Conservation (phyloP, 257 asterid species). For the Solanum bukasovii region DNA sequence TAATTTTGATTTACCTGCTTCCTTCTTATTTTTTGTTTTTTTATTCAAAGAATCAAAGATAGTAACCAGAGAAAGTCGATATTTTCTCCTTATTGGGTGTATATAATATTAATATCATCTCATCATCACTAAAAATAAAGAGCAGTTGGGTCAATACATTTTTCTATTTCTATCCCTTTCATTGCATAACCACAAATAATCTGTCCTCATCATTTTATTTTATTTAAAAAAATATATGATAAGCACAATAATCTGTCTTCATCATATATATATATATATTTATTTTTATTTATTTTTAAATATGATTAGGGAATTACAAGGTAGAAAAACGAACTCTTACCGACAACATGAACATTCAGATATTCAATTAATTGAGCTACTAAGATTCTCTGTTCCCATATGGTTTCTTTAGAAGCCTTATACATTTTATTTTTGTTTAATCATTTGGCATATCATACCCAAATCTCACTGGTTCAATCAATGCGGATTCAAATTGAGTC, state of each 20-base stretch:
- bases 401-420: background rate
- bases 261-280: no score
- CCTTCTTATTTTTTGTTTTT: background rate
- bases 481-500: background rate
- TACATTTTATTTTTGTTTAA: background rate
- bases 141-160: background rate
- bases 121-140: background rate
- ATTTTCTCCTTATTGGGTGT: background rate
- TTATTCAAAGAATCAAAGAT: background rate
- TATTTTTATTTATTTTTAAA: no score
- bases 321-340: background rate
- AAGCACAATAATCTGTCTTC: no score
- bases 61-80: background rate
- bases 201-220: background rate
- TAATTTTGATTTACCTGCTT: background rate
- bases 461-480: background rate
- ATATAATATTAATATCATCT: background rate
- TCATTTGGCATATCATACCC: background rate
- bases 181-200: background rate
- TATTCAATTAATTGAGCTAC: accelerated
- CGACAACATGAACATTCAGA: accelerated
- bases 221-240: no score
- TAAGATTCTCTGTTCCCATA: accelerated
- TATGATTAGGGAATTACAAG: background rate
- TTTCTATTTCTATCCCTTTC: background rate